Base-by-base conservation (phyloP, 345 rosid genomes). In the Eucalyptus pauciflora region DNA sequence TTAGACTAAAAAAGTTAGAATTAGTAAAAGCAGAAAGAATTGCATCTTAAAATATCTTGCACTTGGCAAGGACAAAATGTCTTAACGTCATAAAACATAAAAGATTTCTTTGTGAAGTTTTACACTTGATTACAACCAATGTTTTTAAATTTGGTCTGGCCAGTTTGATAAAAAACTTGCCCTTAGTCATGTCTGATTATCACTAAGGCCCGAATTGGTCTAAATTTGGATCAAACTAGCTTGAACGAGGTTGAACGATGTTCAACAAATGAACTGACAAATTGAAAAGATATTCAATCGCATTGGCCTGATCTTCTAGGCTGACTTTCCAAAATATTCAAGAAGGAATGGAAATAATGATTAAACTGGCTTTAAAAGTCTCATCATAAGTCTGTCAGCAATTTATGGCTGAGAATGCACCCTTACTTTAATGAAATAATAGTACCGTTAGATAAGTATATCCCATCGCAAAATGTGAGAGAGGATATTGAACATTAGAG, bases 91-190 rank as follows among this genome's bases (percentile, higher is more conserved):
- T 10, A 24, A 2, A 25, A 1, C 10, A 58, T 58, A 58, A 58
- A 2, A 58, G n/a, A 58, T 58, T 58, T 24, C 62, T 58, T 24
- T 8, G n/a, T 11, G n/a, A 58, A 58, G 62, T 56, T 58, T 58
- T 58, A 58, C 64, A 25, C 12, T 58, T 24, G 64, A 58, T 58
- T 58, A 9, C 64, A 11, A 58, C 64, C 64, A 25, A 58, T 25
- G 13, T 25, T 25, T 58, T 58, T 24, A 25, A 58, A 58, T 58
- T 58, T 58, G 64, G 64, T 58, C 64, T 5, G 64, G n/a, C 64
- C 62, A 58, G 5, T 4, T 4, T 0, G 27, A 56, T 56, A 0
- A 56, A 24, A 0, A 56, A 58, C 7, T 27, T 58, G n/a, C 64
- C 64, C 7, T 25, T 10, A 58, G n/a, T 58, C n/a, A 11, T 25